A percentile compares a stretch with the other conserved stretches of the same genome.
phyloP scores from a whole-genome alignment of 306 rosid species.

The Abrus pulchellus region DNA sequence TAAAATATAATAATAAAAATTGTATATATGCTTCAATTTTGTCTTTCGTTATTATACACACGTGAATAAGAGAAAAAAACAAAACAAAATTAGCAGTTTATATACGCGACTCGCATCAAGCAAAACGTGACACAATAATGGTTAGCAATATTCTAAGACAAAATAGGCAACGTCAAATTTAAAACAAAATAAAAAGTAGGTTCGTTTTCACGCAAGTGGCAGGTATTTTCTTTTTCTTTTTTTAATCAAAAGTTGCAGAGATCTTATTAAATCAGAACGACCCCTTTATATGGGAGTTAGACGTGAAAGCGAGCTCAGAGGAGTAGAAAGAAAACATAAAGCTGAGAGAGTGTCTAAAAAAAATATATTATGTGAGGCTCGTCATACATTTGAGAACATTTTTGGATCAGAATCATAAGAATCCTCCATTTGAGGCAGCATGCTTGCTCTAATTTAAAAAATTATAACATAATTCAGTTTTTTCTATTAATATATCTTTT shows the following conservation, averaged over 20 bases:
- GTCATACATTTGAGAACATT: too few species aligned
- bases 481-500: too few species aligned
- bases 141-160: not conserved
- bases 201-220: conserved; percentile 21
- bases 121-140: conserved; percentile 60
- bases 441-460: too few species aligned
- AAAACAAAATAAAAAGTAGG: not conserved
- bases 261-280: not conserved
- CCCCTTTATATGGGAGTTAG: not conserved
- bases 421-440: too few species aligned
- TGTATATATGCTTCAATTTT: too few species aligned
- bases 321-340: too few species aligned
- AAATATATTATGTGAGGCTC: too few species aligned
- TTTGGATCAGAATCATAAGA: too few species aligned
- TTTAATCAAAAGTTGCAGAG: not conserved
- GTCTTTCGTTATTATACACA: conserved; percentile 4
- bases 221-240: not conserved
- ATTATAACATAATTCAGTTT: too few species aligned
- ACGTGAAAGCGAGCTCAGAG: too few species aligned
- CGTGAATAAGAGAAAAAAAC: conserved; percentile 42
- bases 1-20: too few species aligned
- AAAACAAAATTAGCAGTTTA: conserved; percentile 38
- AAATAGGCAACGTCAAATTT: not conserved
- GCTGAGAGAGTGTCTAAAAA: too few species aligned
- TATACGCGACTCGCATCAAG: conserved; percentile 47